Base-by-base conservation (phyloP, 441 rosid species). In the Macaranga tanarius region DNA sequence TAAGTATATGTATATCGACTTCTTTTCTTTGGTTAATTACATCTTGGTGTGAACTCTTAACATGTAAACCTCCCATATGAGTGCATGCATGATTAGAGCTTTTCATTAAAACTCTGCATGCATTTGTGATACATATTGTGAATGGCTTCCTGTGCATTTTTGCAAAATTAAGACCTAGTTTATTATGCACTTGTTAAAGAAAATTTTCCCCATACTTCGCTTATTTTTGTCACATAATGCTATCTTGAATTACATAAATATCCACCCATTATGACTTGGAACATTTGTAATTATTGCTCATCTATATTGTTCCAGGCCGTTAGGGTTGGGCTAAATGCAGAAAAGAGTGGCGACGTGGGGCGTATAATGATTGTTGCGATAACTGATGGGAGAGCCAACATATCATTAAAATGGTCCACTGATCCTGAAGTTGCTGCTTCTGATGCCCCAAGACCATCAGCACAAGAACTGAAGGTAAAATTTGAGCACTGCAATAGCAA, bases 311-410 rank as follows among this genome's bases (percentile, higher is more conserved):
- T 45, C 59, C 73, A 93, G 97, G 99, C 98, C 5, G 95, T 93
- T 75, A 84, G 97, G 79, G 98, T 95, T 0, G 99, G 99, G 77
- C 84, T 95, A 45, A 95, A 93, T 83, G 98, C 99, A 64, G 99
- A 95, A 85, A 95, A 93, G 86, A 91, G 97, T 69, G 97, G 98
- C 71, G 98, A 95, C 71, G 97, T 95, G 16, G 98, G 99, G 44
- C 97, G 97, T 9, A 76, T 95, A 78, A 93, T 93, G 99, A 95
- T 95, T 22, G 96, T 95, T 64, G 98, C 95, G 68, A 85, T 92
- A 70, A 95, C 99, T 0, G 97, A 95, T 62, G 99, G 99, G 26
- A 85, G 99, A 88, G 98, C 97, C 68, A 95, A 95, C 76, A 90
- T 93, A 51, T 90, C 99, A 11, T 79, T 95, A 73, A 95, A 95